Evolutionary conservation across 805 yeast species (phyloP), one percentile per base, ranked within the genome.

Genomic region (Candida succiphila): DNA sequence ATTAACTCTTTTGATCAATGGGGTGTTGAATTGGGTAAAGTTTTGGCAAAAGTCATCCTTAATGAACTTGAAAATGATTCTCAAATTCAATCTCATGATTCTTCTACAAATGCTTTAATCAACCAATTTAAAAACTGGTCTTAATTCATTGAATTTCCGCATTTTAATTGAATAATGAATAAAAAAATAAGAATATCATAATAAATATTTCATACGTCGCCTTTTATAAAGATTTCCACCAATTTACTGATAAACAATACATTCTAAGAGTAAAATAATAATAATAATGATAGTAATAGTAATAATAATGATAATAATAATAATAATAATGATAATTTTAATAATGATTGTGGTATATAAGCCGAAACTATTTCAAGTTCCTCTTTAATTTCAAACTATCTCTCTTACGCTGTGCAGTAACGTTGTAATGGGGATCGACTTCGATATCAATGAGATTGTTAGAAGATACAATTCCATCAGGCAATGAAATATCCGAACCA

Each of bases 21-120:
- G 95, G 98, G 98, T 65, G 98, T 92, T 53, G 98, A 92, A 69
- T 82, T 92, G 51, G 98, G 98, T 61, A 92, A 92, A 69, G 94
- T 82, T 34, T 76, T 92, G 57, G 98, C 98, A 56, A 92, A 92
- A 78, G 92, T 73, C 38, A 89, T 92, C 54, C 89, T 94, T 51
- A 73, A 73, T 51, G 96, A 92, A 67, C 77, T 92, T 56, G 83
- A 82, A 49, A 74, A 70, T 54, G 51, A 64, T 21, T 54, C 59
- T 30, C 61, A 65, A 35, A 77, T 82, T 36, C 56, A 65, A 24
- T 55, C 75, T 39, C 98, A 92, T 62, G 98, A 92, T 58, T 78
- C 79, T 26, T 83, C 95, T 31, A 92, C 98, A 49, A 81, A 82
- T 58, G 86, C 82, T 44, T 75, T 92, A 66, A 87, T 92, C 66